phyloP scores from a whole-genome alignment of 495 filamentous ascomycete genomes.

The Zalerion maritima region DNA sequence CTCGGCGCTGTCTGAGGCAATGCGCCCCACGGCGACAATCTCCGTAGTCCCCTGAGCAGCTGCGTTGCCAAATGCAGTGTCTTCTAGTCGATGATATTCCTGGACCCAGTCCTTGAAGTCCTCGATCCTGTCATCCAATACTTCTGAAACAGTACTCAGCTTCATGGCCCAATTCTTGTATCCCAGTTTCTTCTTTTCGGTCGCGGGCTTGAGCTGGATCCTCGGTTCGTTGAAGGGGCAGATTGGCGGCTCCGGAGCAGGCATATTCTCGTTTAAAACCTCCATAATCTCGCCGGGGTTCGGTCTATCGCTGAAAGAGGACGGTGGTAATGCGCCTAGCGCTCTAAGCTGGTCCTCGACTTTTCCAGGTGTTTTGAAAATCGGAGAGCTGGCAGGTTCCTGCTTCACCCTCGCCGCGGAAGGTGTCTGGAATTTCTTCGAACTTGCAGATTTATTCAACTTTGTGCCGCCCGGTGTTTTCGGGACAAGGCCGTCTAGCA shows the following conservation, averaged over 20 bases:
- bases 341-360: conserved; percentile 25
- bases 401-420: conserved; percentile 30
- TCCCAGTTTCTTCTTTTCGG: conserved; percentile 74
- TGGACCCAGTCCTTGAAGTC: conserved; percentile 62
- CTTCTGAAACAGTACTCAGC: conserved; percentile 76
- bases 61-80: conserved; percentile 76
- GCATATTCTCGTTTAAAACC: conserved; percentile 64
- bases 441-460: conserved; percentile 38
- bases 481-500: conserved; percentile 67
- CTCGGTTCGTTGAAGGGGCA: conserved; percentile 60
- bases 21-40: conserved; percentile 79
- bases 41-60: conserved; percentile 70
- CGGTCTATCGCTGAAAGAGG: conserved; percentile 53
- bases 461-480: conserved; percentile 45
- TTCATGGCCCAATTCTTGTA: conserved; percentile 94
- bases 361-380: conserved; percentile 25
- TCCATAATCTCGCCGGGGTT: conserved; percentile 73
- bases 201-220: conserved; percentile 65
- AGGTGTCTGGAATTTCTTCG: conserved; percentile 41
- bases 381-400: conserved; percentile 32
- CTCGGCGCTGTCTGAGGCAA: conserved; percentile 70
- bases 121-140: conserved; percentile 89
- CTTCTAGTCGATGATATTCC: conserved; percentile 58
- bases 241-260: conserved; percentile 51
- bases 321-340: conserved; percentile 18